Evolutionary conservation across 2,329 filamentous ascomycete genomes (phyloP).

Genomic region (Pleochaeta shiraiana): DNA sequence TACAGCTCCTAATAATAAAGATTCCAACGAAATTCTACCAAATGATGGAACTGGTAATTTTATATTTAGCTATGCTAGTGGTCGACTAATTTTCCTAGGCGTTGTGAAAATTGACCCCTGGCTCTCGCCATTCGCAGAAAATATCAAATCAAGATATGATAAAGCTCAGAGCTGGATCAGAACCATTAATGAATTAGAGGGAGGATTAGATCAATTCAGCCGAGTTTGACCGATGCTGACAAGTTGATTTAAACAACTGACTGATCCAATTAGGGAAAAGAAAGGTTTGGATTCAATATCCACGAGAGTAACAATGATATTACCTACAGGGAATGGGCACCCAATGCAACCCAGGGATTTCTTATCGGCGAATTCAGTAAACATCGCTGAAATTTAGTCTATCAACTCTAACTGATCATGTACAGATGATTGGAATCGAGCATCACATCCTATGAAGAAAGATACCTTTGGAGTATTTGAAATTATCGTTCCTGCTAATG

Average conservation of each 20-base stretch:
- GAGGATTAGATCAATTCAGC: conserved; percentile 80
- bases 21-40: too few species aligned
- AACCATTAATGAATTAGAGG: conserved; percentile 61
- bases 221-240: conserved; percentile 29
- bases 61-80: not conserved
- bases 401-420: conserved; percentile 8
- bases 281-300: conserved; percentile 72
- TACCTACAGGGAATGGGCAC: conserved; percentile 87
- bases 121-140: conserved; percentile 64
- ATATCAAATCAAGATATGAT: conserved; percentile 52
- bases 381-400: conserved; percentile 8
- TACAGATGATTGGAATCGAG: conserved; percentile 65
- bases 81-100: conserved; percentile 28
- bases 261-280: conserved; percentile 40
- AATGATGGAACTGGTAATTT: conserved; percentile 49
- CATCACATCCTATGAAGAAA: conserved; percentile 71
- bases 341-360: conserved; percentile 65
- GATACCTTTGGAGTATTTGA: conserved; percentile 74
- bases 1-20: too few species aligned
- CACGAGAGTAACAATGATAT: conserved; percentile 57
- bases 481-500: conserved; percentile 47
- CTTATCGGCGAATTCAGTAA: conserved; percentile 88
- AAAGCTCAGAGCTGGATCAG: conserved; percentile 77
- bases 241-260: conserved; percentile 5
- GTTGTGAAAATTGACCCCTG: conserved; percentile 76